phyloP scores from a whole-genome alignment of 495 filamentous ascomycete species.

The Lophiotrema nucula region DNA sequence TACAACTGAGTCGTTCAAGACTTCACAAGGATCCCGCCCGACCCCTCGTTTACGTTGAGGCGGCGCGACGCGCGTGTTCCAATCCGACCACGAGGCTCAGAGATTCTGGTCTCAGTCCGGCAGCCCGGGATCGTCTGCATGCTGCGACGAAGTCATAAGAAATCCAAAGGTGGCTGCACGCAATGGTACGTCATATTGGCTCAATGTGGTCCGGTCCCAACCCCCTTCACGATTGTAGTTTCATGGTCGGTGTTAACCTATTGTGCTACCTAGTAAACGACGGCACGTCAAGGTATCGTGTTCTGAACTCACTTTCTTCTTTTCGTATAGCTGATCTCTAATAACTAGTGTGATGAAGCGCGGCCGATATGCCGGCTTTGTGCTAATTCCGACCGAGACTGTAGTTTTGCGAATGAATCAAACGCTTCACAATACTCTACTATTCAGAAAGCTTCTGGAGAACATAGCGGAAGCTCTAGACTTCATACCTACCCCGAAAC shows the following conservation, averaged over 20 bases:
- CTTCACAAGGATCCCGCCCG: too few relatives aligned
- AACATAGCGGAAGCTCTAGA: too few relatives aligned
- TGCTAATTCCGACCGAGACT: constrained; percentile 39
- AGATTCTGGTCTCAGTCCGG: too few relatives aligned
- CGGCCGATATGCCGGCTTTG: constrained; percentile 42
- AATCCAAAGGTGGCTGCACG: constrained; percentile 41
- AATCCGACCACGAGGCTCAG: too few relatives aligned
- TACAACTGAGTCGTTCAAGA: too few relatives aligned
- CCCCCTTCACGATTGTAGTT: too few relatives aligned
- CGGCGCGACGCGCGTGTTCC: too few relatives aligned
- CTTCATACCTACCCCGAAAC: too few relatives aligned
- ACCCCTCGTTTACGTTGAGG: too few relatives aligned
- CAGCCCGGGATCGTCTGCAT: too few relatives aligned
- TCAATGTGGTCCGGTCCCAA: neutral
- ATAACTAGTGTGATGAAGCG: constrained; percentile 40
- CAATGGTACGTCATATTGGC: constrained; percentile 39
- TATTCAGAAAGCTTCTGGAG: too few relatives aligned
- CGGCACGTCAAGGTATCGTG: constrained; percentile 43
- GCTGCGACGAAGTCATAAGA: constrained; percentile 45
- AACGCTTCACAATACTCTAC: neutral
- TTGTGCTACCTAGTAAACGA: constrained; percentile 31
- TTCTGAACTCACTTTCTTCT: too few relatives aligned
- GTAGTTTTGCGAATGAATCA: constrained; percentile 36
- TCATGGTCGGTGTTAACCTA: neutral
- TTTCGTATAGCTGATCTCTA: constrained; percentile 22